Conservation (phyloP, 495 filamentous ascomycete genomes). For the Penicillium steckii region DNA sequence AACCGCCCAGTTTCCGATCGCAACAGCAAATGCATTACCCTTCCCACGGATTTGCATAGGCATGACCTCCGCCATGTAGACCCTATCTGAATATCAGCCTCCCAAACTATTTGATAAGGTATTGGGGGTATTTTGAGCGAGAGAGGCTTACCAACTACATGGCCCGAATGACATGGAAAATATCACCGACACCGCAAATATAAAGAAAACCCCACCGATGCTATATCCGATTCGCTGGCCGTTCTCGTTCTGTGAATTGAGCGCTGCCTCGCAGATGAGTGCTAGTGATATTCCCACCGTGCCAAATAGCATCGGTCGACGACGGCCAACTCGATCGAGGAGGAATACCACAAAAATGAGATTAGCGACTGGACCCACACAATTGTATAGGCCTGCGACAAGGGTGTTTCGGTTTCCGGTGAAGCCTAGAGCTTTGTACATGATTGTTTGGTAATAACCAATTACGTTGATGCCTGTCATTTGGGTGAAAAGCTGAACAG, state of each 20-base stretch:
- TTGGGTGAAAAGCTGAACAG: conserved; percentile 41
- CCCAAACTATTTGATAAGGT: background rate
- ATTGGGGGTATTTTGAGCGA: background rate
- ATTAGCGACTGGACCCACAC: conserved; percentile 52
- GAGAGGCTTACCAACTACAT: conserved; percentile 37
- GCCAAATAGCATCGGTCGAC: conserved; percentile 39
- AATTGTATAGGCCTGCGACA: conserved; percentile 60
- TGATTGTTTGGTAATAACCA: conserved; percentile 58
- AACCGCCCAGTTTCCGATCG: conserved; percentile 50
- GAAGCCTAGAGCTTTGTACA: conserved; percentile 59
- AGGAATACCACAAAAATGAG: conserved; percentile 46
- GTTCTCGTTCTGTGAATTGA: conserved; percentile 40
- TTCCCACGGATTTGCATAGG: conserved; percentile 49
- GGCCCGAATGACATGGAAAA: conserved; percentile 49
- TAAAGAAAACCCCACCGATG: conserved; percentile 48
- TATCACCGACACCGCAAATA: conserved; percentile 47
- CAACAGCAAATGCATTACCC: conserved; percentile 48
- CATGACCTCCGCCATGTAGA: conserved; percentile 52
- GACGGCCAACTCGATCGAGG: conserved; percentile 39
- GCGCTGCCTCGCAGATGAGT: conserved; percentile 41
- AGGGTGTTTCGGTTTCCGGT: conserved; percentile 49
- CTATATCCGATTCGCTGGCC: conserved; percentile 33
- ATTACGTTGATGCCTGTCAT: conserved; percentile 59
- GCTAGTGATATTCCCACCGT: conserved; percentile 39
- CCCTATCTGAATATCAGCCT: conserved; percentile 19